A percentile compares a stretch with the other conserved stretches of the same genome.
phyloP scores from a whole-genome alignment of 1,284 basidiomycete genomes.

The Somion occarium region DNA sequence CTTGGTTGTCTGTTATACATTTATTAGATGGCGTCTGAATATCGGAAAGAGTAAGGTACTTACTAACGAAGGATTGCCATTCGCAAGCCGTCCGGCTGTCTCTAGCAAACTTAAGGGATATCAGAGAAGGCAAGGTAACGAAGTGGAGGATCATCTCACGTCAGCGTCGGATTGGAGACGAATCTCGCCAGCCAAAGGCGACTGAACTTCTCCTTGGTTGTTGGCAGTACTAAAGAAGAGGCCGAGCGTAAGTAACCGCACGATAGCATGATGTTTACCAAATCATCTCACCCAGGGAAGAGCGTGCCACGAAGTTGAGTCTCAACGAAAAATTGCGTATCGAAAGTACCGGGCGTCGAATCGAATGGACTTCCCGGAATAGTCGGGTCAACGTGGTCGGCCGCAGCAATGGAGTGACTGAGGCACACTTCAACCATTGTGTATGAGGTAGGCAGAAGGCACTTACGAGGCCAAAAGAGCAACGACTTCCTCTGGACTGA shows the following conservation, averaged over 20 bases:
- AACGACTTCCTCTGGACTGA: constrained; percentile 26
- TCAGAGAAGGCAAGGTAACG: constrained; percentile 23
- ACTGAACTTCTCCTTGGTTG: constrained; percentile 32
- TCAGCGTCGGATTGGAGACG: constrained; percentile 35
- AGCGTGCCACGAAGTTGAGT: constrained; percentile 22
- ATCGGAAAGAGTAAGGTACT: not conserved
- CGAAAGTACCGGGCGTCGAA: constrained; percentile 23
- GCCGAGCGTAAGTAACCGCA: not conserved
- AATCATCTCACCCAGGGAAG: constrained; percentile 22
- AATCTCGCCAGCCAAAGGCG: constrained; percentile 33
- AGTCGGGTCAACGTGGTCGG: constrained; percentile 22
- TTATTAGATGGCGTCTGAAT: too few species aligned
- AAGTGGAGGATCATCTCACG: too few species aligned
- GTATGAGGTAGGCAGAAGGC: not conserved
- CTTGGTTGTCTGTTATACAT: constrained; percentile 20
- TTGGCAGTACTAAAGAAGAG: constrained; percentile 12
- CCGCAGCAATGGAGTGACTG: constrained; percentile 23
- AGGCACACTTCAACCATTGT: not conserved
- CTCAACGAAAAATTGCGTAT: constrained; percentile 26
- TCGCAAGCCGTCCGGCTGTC: constrained; percentile 25
- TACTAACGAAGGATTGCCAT: constrained; percentile 35
- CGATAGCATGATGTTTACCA: not conserved
- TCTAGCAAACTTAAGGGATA: constrained; percentile 15
- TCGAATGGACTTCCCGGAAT: constrained; percentile 24
- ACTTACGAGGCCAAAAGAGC: constrained; percentile 27